Base-by-base conservation (phyloP, 768 basidiomycete genomes). In the Sarcodon sp. region DNA sequence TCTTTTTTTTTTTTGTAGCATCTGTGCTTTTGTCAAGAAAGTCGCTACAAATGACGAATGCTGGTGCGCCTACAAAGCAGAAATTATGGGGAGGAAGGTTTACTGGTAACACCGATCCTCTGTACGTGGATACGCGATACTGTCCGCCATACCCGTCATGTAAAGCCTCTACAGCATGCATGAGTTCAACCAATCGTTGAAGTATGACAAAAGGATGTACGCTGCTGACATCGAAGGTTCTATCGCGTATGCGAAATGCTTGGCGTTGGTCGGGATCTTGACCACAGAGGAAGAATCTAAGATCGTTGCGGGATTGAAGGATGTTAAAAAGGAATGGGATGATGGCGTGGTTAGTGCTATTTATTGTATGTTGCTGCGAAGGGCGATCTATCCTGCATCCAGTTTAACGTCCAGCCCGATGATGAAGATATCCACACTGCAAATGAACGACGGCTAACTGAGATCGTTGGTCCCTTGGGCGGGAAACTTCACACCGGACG, bases 361-460 rank as follows among this genome's bases (percentile, higher is more conserved):
- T 27, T 27, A 2, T 7, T 8, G 39, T 7, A 15, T 13, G 37
- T 13, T 27, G 27, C 39, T 27, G 15, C 31, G 10, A 41, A 7
- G 21, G 8, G 9, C 7, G 9, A 47, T 18, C 16, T 32, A 47
- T 45, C 33, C 45, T 27, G 16, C 38, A 35, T 33, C 11, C 57
- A 93, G 86, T 99, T 99, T 60, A 61, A 68, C 48, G 66, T 80
- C 32, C 70, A 83, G 51, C 69, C 78, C n/a, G 91, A 94, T 55
- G 96, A 99, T 57, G 96, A 99, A 59, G 96, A 99, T 59, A 98
- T 99, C 51, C 94, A 98, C 63, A 99, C 96, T 10, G 96, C 96
- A 47, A 99, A 98, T 59, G 96, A 99, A 62, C 80, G 96, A 43
- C 78, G 96, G 37, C 65, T 99, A 54, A 87, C 82, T 53, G 94